Conservation (phyloP, 768 basidiomycete genomes). For the Boletus coccyginus region DNA sequence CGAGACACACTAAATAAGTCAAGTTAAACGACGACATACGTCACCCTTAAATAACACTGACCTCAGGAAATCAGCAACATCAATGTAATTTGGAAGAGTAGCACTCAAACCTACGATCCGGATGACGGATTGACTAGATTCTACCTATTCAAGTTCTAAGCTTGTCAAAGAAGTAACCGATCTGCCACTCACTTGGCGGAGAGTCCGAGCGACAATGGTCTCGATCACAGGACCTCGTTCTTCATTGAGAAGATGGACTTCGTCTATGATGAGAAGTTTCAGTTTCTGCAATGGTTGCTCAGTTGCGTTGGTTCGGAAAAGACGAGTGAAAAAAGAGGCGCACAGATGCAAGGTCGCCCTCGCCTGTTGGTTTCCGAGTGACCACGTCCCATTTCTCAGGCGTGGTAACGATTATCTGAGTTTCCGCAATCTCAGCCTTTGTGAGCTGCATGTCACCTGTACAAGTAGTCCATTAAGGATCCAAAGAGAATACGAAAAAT, state of each 20-base stretch:
- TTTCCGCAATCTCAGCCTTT: slow-evolving; percentile 87
- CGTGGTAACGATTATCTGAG: slow-evolving; percentile 97
- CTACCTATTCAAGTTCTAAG: slow-evolving; percentile 56
- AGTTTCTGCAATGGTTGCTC: slow-evolving; percentile 55
- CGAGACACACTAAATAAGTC: slow-evolving; percentile 70
- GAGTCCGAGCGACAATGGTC: slow-evolving; percentile 93
- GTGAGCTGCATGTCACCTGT: slow-evolving; percentile 95
- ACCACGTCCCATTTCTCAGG: slow-evolving; percentile 99
- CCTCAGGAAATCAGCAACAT: slow-evolving; percentile 94
- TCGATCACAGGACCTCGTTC: slow-evolving; percentile 98
- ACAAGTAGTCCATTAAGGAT: background rate
- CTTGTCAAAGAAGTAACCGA: background rate
- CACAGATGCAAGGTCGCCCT: slow-evolving; percentile 94
- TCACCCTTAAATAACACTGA: slow-evolving; percentile 30
- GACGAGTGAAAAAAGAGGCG: slow-evolving; percentile 22
- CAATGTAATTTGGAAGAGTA: slow-evolving; percentile 94
- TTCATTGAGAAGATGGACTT: slow-evolving; percentile 95
- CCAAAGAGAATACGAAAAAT: background rate
- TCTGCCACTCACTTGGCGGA: slow-evolving; percentile 64
- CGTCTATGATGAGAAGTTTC: slow-evolving; percentile 94
- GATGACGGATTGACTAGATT: slow-evolving; percentile 93
- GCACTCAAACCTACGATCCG: slow-evolving; percentile 95
- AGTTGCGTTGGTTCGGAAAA: background rate
- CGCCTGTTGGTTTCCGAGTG: slow-evolving; percentile 93
- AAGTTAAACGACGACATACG: background rate